phyloP scores from a whole-genome alignment of 1,139 yeast species.

The Candida sojae region DNA sequence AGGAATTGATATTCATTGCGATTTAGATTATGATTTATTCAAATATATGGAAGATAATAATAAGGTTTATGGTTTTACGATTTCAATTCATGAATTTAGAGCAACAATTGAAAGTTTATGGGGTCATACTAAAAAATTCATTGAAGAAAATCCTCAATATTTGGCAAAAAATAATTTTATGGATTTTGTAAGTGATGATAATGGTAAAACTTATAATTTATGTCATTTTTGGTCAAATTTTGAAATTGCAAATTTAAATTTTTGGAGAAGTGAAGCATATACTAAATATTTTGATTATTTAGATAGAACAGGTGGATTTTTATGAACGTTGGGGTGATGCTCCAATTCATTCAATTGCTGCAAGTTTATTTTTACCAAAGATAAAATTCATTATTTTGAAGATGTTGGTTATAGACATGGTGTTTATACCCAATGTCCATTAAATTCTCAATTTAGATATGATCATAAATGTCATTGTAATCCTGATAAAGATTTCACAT shows the following conservation, averaged over 20 bases:
- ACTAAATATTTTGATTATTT: conserved; percentile 63
- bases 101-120: conserved; percentile 82
- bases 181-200: conserved; percentile 58
- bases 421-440: conserved; percentile 80
- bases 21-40: conserved; percentile 88
- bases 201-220: conserved; percentile 69
- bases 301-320: conserved; percentile 78
- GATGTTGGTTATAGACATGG: conserved; percentile 89
- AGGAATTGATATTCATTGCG: conserved; percentile 84
- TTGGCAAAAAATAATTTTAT: conserved; percentile 52
- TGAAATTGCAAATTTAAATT: conserved; percentile 80
- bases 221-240: conserved; percentile 96
- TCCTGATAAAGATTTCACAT: conserved; percentile 53
- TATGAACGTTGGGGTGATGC: conserved; percentile 96
- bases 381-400: conserved; percentile 82
- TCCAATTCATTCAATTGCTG: conserved; percentile 84
- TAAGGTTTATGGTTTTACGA: conserved; percentile 83
- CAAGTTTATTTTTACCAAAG: conserved; percentile 65
- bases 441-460: conserved; percentile 52
- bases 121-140: conserved; percentile 65
- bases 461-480: conserved; percentile 52
- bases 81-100: conserved; percentile 69
- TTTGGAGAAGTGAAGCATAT: conserved; percentile 67
- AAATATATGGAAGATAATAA: conserved; percentile 67
- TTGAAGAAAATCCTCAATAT: conserved; percentile 40